Evolutionary conservation across 495 filamentous ascomycete genomes (phyloP), one percentile per base, ranked within the genome.

Genomic region (Xylaria palmicola): DNA sequence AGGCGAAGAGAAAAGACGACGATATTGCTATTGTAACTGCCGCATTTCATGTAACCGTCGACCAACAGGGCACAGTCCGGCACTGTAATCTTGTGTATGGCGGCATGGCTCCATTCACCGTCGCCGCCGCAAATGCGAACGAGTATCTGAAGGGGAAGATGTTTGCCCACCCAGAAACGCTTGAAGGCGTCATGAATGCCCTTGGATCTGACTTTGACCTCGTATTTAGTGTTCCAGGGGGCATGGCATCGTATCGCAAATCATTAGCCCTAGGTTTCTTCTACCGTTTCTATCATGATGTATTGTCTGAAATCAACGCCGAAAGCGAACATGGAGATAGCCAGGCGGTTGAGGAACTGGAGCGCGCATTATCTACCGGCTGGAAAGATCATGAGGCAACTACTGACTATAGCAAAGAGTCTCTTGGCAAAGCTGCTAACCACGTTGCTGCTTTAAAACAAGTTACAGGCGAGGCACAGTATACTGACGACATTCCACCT

Each of bases 1-100:
- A 97, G 68, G 86, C 93, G 0, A 98, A 97, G 79, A 79, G 93
- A 52, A 97, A 97, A 66, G 93, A 97, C 68, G 93, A 97, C 72
- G 93, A 98, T 75, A 97, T 97, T 70, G 93, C 93, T 9, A 97
- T 98, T 59, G 93, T 96, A 40, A 97, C 93, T 59, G 84, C 88
- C 8, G 89, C 91, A 5, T 72, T 97, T 37, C 86, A 89, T 44
- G 80, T 96, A 6, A 80, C 79, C 3, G 74, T 98, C 2, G 82
- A 84, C 32, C 81, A 87, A 0, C 75, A 75, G 4, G 81, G 92
- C 37, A 71, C 83, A 10, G 90, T 96, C 7, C 80, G 85, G 44
- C 85, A 83, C 62, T 85, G 82, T 36, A 89, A 88, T 61, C 82
- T 97, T 20, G 88, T 93, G 0, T 98, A 95, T 63, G 93, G 93